Evolutionary conservation across 768 basidiomycete species (phyloP).

Genomic region (Candolleomyces aberdarensis): DNA sequence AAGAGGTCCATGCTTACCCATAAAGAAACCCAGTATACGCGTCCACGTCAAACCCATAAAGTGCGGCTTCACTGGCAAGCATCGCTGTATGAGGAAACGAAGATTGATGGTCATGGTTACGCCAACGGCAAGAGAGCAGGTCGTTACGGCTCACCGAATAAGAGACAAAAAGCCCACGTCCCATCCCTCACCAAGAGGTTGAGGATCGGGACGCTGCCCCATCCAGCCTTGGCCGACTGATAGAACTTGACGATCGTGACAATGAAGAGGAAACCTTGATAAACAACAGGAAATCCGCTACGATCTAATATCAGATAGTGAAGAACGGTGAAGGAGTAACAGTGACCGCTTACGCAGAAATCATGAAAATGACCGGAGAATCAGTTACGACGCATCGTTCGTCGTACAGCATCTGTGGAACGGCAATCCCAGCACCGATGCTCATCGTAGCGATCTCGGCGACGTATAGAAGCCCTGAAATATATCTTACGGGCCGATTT

Average conservation of each 20-base stretch:
- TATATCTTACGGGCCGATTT: neutral
- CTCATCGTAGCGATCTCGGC: neutral
- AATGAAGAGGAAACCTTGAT: slow-evolving; percentile 37
- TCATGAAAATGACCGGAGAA: neutral
- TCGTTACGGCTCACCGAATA: slow-evolving; percentile 31
- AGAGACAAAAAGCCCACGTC: slow-evolving; percentile 37
- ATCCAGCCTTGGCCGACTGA: slow-evolving; percentile 29
- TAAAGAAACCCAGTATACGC: neutral
- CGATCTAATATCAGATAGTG: neutral
- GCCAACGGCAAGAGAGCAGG: neutral
- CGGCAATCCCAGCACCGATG: neutral
- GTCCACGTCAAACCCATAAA: neutral
- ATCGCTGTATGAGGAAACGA: neutral
- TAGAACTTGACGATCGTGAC: slow-evolving; percentile 37
- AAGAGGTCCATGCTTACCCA: neutral
- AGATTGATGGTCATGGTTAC: neutral
- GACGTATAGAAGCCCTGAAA: neutral
- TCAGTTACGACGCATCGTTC: neutral
- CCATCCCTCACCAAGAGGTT: slow-evolving; percentile 43
- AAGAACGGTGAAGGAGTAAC: neutral
- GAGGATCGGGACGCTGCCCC: slow-evolving; percentile 40
- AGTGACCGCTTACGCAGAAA: neutral
- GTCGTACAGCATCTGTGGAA: neutral
- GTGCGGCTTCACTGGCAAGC: neutral
- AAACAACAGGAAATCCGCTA: slow-evolving; percentile 29